phyloP scores from a whole-genome alignment of 352 stramenopile genomes.

The Globisporangium iwayamae region DNA sequence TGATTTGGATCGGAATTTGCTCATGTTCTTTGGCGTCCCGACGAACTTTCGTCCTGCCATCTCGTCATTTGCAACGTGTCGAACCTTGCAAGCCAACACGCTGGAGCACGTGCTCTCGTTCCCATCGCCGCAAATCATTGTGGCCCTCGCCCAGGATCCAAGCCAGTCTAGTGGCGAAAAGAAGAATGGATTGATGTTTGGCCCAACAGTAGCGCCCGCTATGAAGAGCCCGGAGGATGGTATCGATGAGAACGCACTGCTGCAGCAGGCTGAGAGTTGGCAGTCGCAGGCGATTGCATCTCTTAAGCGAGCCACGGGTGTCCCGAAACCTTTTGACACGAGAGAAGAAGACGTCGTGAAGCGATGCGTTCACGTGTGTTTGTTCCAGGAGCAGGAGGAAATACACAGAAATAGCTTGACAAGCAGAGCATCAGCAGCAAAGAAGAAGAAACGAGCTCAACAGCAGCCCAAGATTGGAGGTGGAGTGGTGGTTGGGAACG shows the following conservation, averaged over 20 bases:
- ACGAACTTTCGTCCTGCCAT: constrained; percentile 74
- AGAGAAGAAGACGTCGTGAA: constrained; percentile 75
- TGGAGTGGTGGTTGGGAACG: constrained; percentile 61
- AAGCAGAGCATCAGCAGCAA: constrained; percentile 13
- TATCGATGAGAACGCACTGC: constrained; percentile 33
- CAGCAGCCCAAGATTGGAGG: constrained; percentile 9
- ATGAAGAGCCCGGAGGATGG: constrained; percentile 19
- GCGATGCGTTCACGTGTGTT: constrained; percentile 72
- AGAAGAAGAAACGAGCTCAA: constrained; percentile 9
- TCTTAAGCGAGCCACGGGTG: constrained; percentile 60
- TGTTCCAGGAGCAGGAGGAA: constrained; percentile 66
- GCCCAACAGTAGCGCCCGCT: constrained; percentile 3
- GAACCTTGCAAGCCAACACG: constrained; percentile 47
- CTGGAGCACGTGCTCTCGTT: constrained; percentile 71
- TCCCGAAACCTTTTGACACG: constrained; percentile 75
- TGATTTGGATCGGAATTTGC: constrained; percentile 62
- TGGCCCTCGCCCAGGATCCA: constrained; percentile 41
- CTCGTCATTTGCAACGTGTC: constrained; percentile 46
- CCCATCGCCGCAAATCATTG: constrained; percentile 62
- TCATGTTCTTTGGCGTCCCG: constrained; percentile 77
- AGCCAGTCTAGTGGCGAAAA: constrained; percentile 21
- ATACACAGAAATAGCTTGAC: background rate
- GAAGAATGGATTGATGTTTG: constrained; percentile 29
- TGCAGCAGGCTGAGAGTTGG: constrained; percentile 49
- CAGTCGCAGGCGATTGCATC: constrained; percentile 73